These are phyloP conservation scores for Aspergillus sp. DNA, from an alignment of 2,329 filamentous ascomycete species.

Conservation along the genomic window DNA sequence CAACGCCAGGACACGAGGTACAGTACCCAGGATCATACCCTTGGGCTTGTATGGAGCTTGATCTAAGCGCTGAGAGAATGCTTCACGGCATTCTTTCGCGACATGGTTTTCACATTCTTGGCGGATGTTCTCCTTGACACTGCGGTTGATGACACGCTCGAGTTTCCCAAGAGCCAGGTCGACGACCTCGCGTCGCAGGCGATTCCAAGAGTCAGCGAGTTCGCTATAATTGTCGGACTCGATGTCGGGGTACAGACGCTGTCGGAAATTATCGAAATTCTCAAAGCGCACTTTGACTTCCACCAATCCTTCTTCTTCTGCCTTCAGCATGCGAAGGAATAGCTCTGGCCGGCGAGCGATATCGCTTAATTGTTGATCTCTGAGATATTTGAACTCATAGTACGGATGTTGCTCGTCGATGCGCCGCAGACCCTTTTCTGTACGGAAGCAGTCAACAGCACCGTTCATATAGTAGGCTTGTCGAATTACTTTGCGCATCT, in stretches of 20 bases:
- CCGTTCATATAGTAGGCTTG: slow-evolving; percentile 82
- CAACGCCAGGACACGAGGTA: slow-evolving; percentile 82
- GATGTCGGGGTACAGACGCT: slow-evolving; percentile 79
- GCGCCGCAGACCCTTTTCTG: slow-evolving; percentile 88
- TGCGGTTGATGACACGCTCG: slow-evolving; percentile 81
- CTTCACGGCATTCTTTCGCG: slow-evolving; percentile 83
- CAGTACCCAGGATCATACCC: slow-evolving; percentile 85
- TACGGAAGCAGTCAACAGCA: slow-evolving; percentile 83
- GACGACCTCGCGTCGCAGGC: slow-evolving; percentile 81
- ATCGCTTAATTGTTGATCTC: slow-evolving; percentile 82
- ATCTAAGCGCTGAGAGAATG: slow-evolving; percentile 86
- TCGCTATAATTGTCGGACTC: slow-evolving; percentile 95
- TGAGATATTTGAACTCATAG: slow-evolving; percentile 96
- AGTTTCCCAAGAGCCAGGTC: slow-evolving; percentile 81
- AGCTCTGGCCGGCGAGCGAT: slow-evolving; percentile 83
- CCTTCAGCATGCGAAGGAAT: slow-evolving; percentile 96
- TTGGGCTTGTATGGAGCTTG: slow-evolving; percentile 96
- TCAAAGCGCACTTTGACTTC: slow-evolving; percentile 82
- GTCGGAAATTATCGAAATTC: slow-evolving; percentile 74
- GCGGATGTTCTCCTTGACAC: slow-evolving; percentile 91
- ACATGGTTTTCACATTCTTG: slow-evolving; percentile 94
- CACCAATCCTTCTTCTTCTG: slow-evolving; percentile 89
- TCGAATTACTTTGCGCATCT: slow-evolving; percentile 85
- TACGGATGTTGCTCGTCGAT: slow-evolving; percentile 96
- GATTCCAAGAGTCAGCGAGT: slow-evolving; percentile 92